Base-by-base conservation (phyloP, 306 rosid species). In the Gastrolobium villosum region DNA sequence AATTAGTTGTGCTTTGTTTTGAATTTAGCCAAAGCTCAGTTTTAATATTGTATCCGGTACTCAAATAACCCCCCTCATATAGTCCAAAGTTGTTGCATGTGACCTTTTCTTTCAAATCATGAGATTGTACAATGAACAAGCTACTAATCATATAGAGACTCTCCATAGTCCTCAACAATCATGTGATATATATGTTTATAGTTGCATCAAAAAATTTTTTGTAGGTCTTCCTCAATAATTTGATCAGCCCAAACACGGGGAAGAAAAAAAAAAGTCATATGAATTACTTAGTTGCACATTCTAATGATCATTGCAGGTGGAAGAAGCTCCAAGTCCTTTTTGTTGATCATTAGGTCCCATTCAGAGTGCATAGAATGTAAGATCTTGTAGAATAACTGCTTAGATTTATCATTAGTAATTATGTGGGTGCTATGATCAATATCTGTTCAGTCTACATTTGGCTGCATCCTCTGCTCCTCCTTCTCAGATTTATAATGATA, bases 61-160 rank as follows among this genome's bases (percentile, higher is more conserved):
- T 68, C 43, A 55, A 84, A 82, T 81, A 72, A 65, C 15, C 7
- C 63, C 85, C 26, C 26, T 20, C 26, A 70, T 77, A 82, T 81
- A 80, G 87, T 87, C 91, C 91, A 87, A 85, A 82, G 74, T 72
- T 80, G 59, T 35, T 77, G 84, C 91, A 85, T 82, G 91, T 87
- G 89, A 82, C 64, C 72, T 84, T 20, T 78, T 70, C 70, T 72
- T 72, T 72, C 79, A 79, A 76, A 82, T 64, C 32, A 54, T 82
- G 88, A 82, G 78, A 77, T 54, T 43, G 82, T 87, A 82, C 91
- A 87, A 20, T 82, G 91, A 82, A 87, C 74, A 74, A 74, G 88
- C 60, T 76, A 65, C 84, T 87, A 68, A 87, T 85, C 72, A 79
- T 57, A 67, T 62, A 81, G 50, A 72, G 49, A 70, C n/a, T 6